Percentiles rank a stretch among this genome's conserved stretches.
Evolutionary conservation across 139 green algal species (phyloP).

Genomic region (Pseudopediastrum boryanum): DNA sequence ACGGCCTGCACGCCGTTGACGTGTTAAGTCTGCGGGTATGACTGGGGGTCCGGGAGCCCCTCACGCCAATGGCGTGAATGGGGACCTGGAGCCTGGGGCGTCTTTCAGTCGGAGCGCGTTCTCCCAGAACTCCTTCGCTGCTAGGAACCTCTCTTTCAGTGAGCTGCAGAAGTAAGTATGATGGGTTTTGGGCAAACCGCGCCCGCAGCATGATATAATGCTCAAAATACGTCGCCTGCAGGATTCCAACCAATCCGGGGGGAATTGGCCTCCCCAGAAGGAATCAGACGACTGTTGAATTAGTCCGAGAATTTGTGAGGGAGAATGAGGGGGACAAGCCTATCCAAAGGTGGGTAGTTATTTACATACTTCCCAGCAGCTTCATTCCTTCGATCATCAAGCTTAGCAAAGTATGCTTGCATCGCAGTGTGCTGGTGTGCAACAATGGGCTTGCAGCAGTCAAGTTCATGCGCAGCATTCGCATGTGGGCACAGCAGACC

Average conservation of each 20-base stretch:
- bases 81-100: too few relatives aligned
- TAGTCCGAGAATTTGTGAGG: slow-evolving; percentile 56
- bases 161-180: slow-evolving; percentile 29
- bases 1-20: too few relatives aligned
- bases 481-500: slow-evolving; percentile 81
- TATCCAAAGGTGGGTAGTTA: slow-evolving; percentile 68
- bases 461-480: slow-evolving; percentile 96
- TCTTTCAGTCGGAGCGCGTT: too few relatives aligned
- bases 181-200: too few relatives aligned
- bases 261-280: slow-evolving; percentile 64
- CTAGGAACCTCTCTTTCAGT: slow-evolving; percentile 20
- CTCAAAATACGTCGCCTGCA: too few relatives aligned
- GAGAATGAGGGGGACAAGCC: slow-evolving; percentile 61
- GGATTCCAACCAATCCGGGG: slow-evolving; percentile 33
- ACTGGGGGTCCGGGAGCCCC: too few relatives aligned
- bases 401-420: neutral
- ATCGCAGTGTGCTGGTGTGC: slow-evolving; percentile 83
- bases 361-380: neutral
- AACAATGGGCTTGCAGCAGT: slow-evolving; percentile 97
- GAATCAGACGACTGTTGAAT: slow-evolving; percentile 45
- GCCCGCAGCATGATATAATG: too few relatives aligned
- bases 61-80: too few relatives aligned
- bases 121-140: slow-evolving; percentile 20
- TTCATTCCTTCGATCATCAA: neutral
- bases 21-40: too few relatives aligned